phyloP scores from a whole-genome alignment of 2,329 filamentous ascomycete species.

The Exophiala oligosperma region DNA sequence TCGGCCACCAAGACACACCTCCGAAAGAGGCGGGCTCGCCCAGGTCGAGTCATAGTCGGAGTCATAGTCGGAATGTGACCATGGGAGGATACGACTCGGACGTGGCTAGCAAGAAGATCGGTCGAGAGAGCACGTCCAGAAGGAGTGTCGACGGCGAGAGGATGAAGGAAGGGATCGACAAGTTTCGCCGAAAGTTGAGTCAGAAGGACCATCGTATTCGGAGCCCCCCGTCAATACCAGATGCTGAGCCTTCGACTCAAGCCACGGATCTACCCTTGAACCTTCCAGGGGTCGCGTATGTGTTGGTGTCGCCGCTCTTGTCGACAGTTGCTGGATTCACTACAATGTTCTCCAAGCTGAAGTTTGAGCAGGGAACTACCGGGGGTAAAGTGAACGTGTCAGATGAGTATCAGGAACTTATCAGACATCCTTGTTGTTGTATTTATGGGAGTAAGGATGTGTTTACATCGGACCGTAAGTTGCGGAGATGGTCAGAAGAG shows the following conservation, averaged over 20 bases:
- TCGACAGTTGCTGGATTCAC: conserved; percentile 58
- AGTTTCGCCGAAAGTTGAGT: conserved; percentile 35
- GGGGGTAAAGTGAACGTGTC: conserved; percentile 60
- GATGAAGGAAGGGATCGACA: conserved; percentile 43
- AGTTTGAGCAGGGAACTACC: conserved; percentile 38
- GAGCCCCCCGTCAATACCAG: background rate
- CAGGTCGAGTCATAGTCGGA: background rate
- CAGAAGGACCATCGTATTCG: background rate
- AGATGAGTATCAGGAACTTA: conserved; percentile 18
- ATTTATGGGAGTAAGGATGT: conserved; percentile 74
- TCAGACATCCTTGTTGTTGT: conserved; percentile 31
- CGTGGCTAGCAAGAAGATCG: conserved; percentile 40
- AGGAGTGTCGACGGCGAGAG: conserved; percentile 38
- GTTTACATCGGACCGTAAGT: conserved; percentile 67
- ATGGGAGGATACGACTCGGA: conserved; percentile 52
- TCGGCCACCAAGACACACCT: background rate
- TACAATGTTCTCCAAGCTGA: conserved; percentile 58
- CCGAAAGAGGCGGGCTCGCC: background rate
- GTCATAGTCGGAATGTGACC: conserved; percentile 29
- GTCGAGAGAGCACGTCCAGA: conserved; percentile 38
- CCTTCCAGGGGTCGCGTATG: conserved; percentile 40
- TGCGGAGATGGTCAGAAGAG: conserved; percentile 65
- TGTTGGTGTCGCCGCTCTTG: conserved; percentile 67
- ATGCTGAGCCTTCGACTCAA: conserved; percentile 19
- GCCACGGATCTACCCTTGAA: conserved; percentile 16